Conservation (phyloP, 306 rosid genomes). For the peach (Prunus persica) region DNA sequence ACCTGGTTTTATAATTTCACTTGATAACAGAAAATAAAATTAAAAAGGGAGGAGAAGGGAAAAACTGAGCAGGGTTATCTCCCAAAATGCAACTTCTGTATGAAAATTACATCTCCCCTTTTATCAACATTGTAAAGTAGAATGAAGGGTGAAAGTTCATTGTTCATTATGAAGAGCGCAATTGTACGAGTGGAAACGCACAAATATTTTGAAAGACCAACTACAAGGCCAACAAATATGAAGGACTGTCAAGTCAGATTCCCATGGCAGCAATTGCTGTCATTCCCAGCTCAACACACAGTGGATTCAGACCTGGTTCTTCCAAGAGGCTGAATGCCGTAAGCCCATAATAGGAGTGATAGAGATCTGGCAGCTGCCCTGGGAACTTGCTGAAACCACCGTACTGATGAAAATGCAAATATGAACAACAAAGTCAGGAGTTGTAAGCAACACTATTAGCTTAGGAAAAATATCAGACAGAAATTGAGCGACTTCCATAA, state of each 20-base stretch:
- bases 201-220: too few species aligned
- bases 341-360: conserved; percentile 80
- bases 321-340: conserved; percentile 81
- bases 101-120: neutral
- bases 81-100: too few species aligned
- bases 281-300: conserved; percentile 67
- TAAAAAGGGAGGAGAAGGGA: too few species aligned
- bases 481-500: neutral
- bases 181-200: neutral
- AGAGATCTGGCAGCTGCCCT: conserved; percentile 60
- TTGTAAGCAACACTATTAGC: conserved; percentile 7
- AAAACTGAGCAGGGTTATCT: too few species aligned
- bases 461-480: neutral
- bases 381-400: conserved; percentile 94
- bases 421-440: conserved; percentile 22
- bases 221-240: conserved; percentile 1
- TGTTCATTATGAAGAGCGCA: neutral
- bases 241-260: conserved; percentile 23
- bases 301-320: conserved; percentile 63
- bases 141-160: neutral
- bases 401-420: conserved; percentile 48
- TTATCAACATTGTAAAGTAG: too few species aligned
- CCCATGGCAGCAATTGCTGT: conserved; percentile 45
- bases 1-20: too few species aligned
- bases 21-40: too few species aligned